Base-by-base conservation (phyloP, 1,284 basidiomycete species). In the Trichosporon sp. region DNA sequence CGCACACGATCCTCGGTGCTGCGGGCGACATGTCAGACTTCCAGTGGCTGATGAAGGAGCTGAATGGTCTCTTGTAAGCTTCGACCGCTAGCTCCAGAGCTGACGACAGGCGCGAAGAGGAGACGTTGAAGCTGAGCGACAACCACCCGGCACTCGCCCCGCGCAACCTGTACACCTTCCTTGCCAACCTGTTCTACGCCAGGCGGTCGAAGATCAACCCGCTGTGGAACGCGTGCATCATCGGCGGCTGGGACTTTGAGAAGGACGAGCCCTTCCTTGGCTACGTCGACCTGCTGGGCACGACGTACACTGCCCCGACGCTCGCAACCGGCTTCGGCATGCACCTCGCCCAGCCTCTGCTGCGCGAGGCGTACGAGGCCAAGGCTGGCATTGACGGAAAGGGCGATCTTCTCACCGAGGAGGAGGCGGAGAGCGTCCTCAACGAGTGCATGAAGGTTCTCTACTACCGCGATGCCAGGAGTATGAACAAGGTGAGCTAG, bases 21-120 rank as follows among this genome's bases (percentile, higher is more conserved):
- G 88, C 91, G 34, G 96, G 95, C 34, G 95, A 99, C 83, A 93
- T 99, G 89, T 91, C 90, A 73, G 96, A 99, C 82, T 98, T 93
- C 82, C 96, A 99, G 80, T 90, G 92, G 80, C 86, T 98, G 70
- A 91, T 95, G 76, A 85, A 85, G 67, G 76, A 89, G 65, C 85
- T 69, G 33, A 75, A 78, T 56, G 67, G 68, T 0, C 66, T 80
- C 23, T 66, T 81, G 78, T 79, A 60, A 69, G 78, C 49, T 73
- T 4, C 4, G n/a, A 1, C 6, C 2, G 4, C 9, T 3, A 16
- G 14, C 7, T 7, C 23, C 14, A 54, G n/a, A n/a, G 37, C 64
- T 62, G 54, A 37, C 62, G 23, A 27, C 70, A 85, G 83, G 66
- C 86, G 89, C 65, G 86, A 89, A 59, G 95, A 99, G 80, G 69